Evolutionary conservation across 1,139 yeast genomes (phyloP), one percentile per base, ranked within the genome.

Genomic region (Hanseniaspora uvarum): DNA sequence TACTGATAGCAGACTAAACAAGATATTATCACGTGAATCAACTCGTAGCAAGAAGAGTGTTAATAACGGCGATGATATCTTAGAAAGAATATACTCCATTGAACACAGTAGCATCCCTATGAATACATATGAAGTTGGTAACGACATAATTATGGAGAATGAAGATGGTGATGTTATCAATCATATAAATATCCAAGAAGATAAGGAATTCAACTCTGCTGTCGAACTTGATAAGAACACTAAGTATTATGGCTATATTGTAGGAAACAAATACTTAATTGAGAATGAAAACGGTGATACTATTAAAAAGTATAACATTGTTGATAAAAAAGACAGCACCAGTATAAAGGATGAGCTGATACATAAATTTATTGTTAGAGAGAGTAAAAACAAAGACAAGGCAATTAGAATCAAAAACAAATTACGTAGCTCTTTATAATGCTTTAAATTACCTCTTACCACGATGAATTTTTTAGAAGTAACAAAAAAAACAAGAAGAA

Each of bases 241-340:
- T 57, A 69, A 70, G 58, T 78, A 75, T 46, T 72, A 67, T 61
- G 87, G 86, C 1, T 83, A 75, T 61, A 78, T 77, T 62, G 70
- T 79, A 50, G 94, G 83, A 63, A 80, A 87, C 63, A 74, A 81
- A 58, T 78, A 92, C 56, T 75, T 88, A 57, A 83, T 92, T 58
- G 98, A 92, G 67, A 86, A 88, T 63, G 87, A 79, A 47, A 95
- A 88, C 37, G 98, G 98, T 59, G 97, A 92, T 61, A 80, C 92
- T 56, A 73, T 92, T 46, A 79, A 95, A 63, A 75, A 95, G 56
- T 92, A 88, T 68, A 78, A 72, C 61, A 81, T 87, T 54, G 84
- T 82, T 60, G 86, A 24, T 61, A 37, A 28, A 38, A 41, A 33
- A 26, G 31, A 41, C 21, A 43, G 23, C 14, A 41, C 18, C 21